Evolutionary conservation across 306 rosid species (phyloP), one percentile per base, ranked within the genome.

Genomic region (Begonia fuchsioides): DNA sequence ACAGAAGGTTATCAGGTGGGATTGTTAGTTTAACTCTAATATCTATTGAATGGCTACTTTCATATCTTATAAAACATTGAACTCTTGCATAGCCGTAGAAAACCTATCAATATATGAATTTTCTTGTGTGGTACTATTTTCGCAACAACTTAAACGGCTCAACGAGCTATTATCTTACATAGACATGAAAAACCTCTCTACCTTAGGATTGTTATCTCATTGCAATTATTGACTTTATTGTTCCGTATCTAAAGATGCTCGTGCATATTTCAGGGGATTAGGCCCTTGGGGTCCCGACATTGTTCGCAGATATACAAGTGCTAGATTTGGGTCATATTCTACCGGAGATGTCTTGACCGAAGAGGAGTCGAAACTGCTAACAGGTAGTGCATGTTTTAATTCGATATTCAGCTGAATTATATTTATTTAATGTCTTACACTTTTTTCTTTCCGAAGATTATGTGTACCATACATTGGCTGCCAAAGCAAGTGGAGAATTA

Each of bases 261-360:
- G 49, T 65, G 43, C 57, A 57, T 26, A 74, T 26, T 26, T 6
- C 5, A 92, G 96, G 68, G 94, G 98, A 15, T 66, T 92, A 63
- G 98, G 98, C 52, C 98, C 98, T 54, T 92, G 80, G 94, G 98
- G 98, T 69, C 98, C 87, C 56, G 63, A 73, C 59, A 38, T 82
- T 40, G 94, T 92, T 54, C 74, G 64, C 55, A 76, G 40, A 56
- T 92, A 92, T 72, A 82, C 96, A 2, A 73, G 65, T 73, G 67
- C 78, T 49, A 82, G 94, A 57, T 92, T 92, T 60, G 69, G 82
- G 44, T 16, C 80, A 59, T 45, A 63, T 65, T 60, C 96, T 59
- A 60, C 72, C 16, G 98, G 93, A 26, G 72, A 72, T 55, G 17
- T 50, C 38, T 63, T 92, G 65, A 67, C 66, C 11, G 86, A 69